phyloP scores from a whole-genome alignment of 2,329 filamentous ascomycete species.

The Cercospora brassicicola region DNA sequence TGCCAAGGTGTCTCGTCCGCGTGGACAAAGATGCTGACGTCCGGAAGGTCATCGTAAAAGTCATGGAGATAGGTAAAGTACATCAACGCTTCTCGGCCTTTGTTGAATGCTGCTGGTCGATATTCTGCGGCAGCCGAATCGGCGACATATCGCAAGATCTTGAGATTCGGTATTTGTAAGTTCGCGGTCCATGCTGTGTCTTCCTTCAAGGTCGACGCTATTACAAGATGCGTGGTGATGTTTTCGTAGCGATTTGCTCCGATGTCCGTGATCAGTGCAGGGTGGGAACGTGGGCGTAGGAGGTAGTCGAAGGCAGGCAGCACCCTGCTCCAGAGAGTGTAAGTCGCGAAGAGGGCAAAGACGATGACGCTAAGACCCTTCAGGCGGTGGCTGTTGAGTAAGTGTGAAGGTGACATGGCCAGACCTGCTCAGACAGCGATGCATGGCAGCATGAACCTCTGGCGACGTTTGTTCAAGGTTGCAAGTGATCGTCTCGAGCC shows the following conservation, averaged over 20 bases:
- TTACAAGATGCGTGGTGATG: constrained; percentile 17
- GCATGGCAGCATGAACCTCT: not conserved
- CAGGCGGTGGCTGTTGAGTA: not conserved
- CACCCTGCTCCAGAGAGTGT: not conserved
- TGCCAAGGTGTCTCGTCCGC: constrained; percentile 36
- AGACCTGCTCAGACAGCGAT: not conserved
- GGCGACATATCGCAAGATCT: constrained; percentile 25
- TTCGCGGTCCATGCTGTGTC: constrained; percentile 24
- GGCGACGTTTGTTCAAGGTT: not conserved
- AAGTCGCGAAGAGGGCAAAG: not conserved
- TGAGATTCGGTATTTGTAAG: constrained; percentile 23
- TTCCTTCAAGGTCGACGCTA: constrained; percentile 18
- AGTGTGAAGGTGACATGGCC: not conserved
- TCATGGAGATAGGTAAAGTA: constrained; percentile 63
- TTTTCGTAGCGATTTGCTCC: not conserved
- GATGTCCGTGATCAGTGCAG: not conserved
- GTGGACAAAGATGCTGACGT: constrained; percentile 62
- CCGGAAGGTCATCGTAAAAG: constrained; percentile 59
- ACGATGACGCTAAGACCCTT: not conserved
- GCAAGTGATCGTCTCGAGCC: not conserved
- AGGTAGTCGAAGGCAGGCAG: not conserved
- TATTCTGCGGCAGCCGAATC: constrained; percentile 45
- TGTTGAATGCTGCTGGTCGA: constrained; percentile 50
- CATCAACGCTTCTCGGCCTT: constrained; percentile 62
- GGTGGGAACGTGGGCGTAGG: not conserved